Conservation (phyloP, 192 early-diverging fungal species). For the Linnemannia zychae region DNA sequence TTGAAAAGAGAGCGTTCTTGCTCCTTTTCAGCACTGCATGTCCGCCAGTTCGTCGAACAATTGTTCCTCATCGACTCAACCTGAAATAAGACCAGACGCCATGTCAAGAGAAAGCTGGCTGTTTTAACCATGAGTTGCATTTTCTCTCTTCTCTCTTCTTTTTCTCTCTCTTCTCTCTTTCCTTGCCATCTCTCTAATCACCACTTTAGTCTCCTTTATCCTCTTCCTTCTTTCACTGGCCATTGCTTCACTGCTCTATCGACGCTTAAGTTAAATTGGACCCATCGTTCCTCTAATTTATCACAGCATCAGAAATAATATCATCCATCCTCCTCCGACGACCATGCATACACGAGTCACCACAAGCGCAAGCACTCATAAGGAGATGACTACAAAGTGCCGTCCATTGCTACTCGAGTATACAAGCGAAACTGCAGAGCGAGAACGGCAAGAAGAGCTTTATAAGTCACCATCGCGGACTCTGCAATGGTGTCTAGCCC, state of each 20-base stretch:
- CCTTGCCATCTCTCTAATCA: background rate
- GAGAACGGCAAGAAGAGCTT: constrained; percentile 37
- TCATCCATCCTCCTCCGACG: background rate
- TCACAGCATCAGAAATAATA: background rate
- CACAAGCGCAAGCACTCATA: background rate
- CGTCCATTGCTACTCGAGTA: constrained; percentile 45
- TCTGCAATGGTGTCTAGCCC: constrained; percentile 44
- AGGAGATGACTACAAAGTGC: constrained; percentile 1
- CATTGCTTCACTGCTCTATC: background rate
- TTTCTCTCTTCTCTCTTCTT: background rate
- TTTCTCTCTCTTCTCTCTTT: background rate
- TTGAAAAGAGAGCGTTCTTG: constrained; percentile 1
- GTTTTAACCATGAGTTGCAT: background rate
- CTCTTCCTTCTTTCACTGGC: background rate
- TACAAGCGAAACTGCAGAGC: constrained; percentile 36
- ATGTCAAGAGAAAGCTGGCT: background rate
- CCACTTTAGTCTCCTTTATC: background rate
- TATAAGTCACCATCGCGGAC: constrained; percentile 38
- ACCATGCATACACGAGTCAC: background rate
- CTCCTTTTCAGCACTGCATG: background rate
- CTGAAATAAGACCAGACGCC: background rate
- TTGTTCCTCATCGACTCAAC: background rate
- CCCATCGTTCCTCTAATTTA: background rate
- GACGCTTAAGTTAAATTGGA: no score
- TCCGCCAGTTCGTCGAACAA: background rate